Base-by-base conservation (phyloP, 257 asterid genomes). In the Solanum piurae region DNA sequence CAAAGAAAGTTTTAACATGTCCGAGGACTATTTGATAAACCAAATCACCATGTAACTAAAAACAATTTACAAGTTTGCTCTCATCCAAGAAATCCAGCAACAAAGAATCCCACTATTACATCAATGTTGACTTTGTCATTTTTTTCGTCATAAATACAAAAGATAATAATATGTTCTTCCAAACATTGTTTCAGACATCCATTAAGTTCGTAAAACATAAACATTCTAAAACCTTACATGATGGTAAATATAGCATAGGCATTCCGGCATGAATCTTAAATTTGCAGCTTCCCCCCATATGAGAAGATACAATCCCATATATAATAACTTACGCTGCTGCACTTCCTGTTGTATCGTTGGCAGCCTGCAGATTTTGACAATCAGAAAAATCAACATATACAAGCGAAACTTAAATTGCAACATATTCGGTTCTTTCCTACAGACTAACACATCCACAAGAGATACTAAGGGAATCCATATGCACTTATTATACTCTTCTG, bases 201-300 rank as follows among this genome's bases (percentile, higher is more conserved):
- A 55, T 44, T 5, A 25, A 44, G 27, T 85, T 72, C 87, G 12
- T 25, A 77, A 60, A 33, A 46, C 18, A 71, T 83, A 88, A 86
- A 18, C 86, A 83, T 86, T 82, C 64, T 55, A 75, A 88, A 93
- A 89, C 89, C 95, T 87, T 95, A 97, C 99, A 36, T 97, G 99
- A 91, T 97, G 99, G 92, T 97, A 97, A 82, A 97, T 93, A 91
- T 95, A 97, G 96, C 98, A 97, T 80, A 95, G 96, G 90, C 98
- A 97, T 89, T 95, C 98, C 31, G 99, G 99, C 98, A 95, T 95
- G 94, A 97, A 95, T 93, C 98, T 94, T 77, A 97, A 95, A 91
- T 97, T 97, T 86, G 98, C 99, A 89, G 99, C 98, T 91, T 97
- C 99, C 21, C 98, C 99, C 99, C 98, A 96, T 90, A 96, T 96